A percentile compares a stretch with the other conserved stretches of the same genome.
Evolutionary conservation across 1,284 basidiomycete species (phyloP).

Genomic region (Rhodotorula mucilaginosa): DNA sequence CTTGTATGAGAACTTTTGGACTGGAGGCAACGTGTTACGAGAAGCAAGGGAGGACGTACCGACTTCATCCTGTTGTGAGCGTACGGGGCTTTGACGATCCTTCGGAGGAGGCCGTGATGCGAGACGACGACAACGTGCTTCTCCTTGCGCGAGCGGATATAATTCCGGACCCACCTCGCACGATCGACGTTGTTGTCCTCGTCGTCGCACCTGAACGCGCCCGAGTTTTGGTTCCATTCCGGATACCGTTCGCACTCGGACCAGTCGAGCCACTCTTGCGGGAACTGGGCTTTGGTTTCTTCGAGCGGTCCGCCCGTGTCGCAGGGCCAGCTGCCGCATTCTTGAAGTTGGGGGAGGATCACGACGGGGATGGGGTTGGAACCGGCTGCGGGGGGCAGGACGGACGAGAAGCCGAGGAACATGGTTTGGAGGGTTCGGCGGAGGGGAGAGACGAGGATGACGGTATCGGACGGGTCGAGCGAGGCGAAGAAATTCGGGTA

Average conservation of each 20-base stretch:
- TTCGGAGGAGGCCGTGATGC: constrained; percentile 32
- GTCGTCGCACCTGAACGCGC: constrained; percentile 22
- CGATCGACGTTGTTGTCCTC: constrained; percentile 32
- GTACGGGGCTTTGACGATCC: constrained; percentile 32
- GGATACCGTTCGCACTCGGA: constrained; percentile 13
- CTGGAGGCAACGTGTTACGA: too few species aligned
- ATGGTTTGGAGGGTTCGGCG: constrained; percentile 36
- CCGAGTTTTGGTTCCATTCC: constrained; percentile 38
- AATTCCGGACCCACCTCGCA: constrained; percentile 33
- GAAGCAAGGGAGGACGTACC: not conserved
- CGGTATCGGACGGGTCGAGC: constrained; percentile 17
- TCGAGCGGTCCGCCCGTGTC: constrained; percentile 31
- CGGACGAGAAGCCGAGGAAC: constrained; percentile 27
- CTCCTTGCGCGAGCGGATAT: constrained; percentile 20
- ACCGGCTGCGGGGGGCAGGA: constrained; percentile 8
- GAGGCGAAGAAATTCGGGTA: constrained; percentile 34
- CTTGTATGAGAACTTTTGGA: too few species aligned
- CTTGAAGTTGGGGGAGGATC: constrained; percentile 36
- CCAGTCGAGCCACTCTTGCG: constrained; percentile 33
- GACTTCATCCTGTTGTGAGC: constrained; percentile 24
- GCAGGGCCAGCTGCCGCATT: constrained; percentile 34
- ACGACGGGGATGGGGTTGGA: constrained; percentile 11
- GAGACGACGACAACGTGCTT: constrained; percentile 32
- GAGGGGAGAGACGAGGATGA: constrained; percentile 32
- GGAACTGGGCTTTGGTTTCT: constrained; percentile 19